These are phyloP conservation scores for Phytophthora cactorum DNA, from an alignment of 352 stramenopile genomes.

Conservation along the genomic window DNA sequence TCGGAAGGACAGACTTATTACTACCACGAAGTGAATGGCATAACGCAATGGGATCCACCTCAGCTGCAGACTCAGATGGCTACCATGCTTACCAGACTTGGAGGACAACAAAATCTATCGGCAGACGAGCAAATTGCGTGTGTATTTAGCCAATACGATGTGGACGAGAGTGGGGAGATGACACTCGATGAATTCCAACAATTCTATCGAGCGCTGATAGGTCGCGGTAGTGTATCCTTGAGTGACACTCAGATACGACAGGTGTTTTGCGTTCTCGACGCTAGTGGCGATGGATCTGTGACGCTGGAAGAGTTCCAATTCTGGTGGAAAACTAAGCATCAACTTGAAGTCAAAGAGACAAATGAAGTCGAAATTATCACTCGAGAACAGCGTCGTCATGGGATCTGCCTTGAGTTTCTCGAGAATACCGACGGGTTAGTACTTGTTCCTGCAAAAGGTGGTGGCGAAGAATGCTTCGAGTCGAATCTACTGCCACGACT, in stretches of 20 bases:
- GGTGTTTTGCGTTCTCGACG: constrained; percentile 67
- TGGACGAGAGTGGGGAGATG: constrained; percentile 69
- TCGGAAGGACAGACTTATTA: constrained; percentile 56
- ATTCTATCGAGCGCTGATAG: constrained; percentile 63
- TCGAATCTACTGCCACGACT: constrained; percentile 66
- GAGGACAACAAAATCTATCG: constrained; percentile 27
- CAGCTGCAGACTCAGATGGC: constrained; percentile 58
- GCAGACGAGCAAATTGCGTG: constrained; percentile 62
- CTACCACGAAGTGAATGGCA: constrained; percentile 61
- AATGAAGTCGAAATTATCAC: constrained; percentile 38
- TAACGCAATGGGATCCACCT: constrained; percentile 76
- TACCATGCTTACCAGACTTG: constrained; percentile 56
- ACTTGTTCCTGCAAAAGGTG: neutral
- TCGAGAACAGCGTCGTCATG: constrained; percentile 23
- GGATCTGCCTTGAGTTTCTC: constrained; percentile 50
- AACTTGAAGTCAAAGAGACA: constrained; percentile 59
- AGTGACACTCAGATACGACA: constrained; percentile 52
- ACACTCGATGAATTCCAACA: constrained; percentile 59
- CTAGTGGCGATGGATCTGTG: constrained; percentile 66
- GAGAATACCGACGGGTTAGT: constrained; percentile 47
- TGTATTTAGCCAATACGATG: constrained; percentile 76
- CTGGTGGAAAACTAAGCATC: constrained; percentile 79
- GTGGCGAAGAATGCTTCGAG: constrained; percentile 43
- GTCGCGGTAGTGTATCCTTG: constrained; percentile 24
- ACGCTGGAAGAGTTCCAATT: constrained; percentile 75